Base-by-base conservation (phyloP, 768 basidiomycete species). In the Brasilioporus rufonigricans region DNA sequence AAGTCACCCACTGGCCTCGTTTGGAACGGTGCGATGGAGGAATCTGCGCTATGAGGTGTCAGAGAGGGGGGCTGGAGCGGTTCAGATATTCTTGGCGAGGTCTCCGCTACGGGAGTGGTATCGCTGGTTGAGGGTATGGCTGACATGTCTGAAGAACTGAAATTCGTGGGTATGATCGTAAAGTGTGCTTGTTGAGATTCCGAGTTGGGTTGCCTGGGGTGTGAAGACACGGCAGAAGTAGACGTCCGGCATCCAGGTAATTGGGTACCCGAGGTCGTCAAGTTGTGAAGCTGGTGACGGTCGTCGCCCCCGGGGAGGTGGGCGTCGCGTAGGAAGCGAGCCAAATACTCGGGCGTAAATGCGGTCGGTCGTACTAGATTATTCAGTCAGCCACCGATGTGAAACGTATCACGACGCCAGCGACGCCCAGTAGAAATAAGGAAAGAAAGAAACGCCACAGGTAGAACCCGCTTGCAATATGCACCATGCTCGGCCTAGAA, bases 361-460 rank as follows among this genome's bases (percentile, higher is more conserved):
- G 48, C 14, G 8, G 44, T 59, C 27, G 45, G 44, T 18, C 46
- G 56, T 26, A 26, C 62, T 65, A 11, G 26, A 29, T 31, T 26
- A 24, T 36, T 14, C 1, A 3, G 5, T 66, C 31, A 67, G 52
- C 16, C 21, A 39, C 21, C 35, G 35, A 36, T 18, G 16, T 16
- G 5, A 7, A 18, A 16, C 16, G 16, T n/a, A 16, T 14, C 35
- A 18, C 14, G 16, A 35, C 14, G 35, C 13, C 4, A 35, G 5
- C 9, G 32, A 33, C 11, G 13, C 32, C 32, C 12, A 11, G 12
- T 9, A 5, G 27, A 29, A 9, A 29, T 9, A 29, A 29, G 5
- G 27, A 29, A 29, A 29, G 4, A 29, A 9, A 29, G 27, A 29
- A 5, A n/a, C n/a, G n/a, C n/a, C n/a, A n/a, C n/a, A n/a, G n/a